Base-by-base conservation (phyloP, 352 stramenopile species). In the Phytophthora meadii region DNA sequence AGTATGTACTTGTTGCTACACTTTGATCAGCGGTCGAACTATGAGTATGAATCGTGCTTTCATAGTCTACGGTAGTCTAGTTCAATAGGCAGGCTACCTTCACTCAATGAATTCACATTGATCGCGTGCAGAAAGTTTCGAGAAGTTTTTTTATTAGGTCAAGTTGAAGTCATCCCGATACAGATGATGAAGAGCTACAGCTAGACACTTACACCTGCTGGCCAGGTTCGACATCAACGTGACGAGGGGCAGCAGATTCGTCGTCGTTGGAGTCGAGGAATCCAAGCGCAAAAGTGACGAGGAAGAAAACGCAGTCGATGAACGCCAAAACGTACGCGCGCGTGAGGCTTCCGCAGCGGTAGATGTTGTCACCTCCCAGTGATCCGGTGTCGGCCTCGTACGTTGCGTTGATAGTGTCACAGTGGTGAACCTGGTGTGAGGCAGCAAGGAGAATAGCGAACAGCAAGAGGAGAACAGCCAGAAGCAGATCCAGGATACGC, bases 311-410 rank as follows among this genome's bases (percentile, higher is more conserved):
- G 37, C 76, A 66, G 37, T 75, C 28, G 51, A 81, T 59, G 50
- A 84, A 84, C 1, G 51, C 56, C 52, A 84, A 59, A 24, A 84
- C 62, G 41, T 76, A 66, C 34, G 61, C 63, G 41, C 67, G 53
- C 28, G 54, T 77, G 69, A 81, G 73, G 25, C 56, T 75, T 28
- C 70, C 76, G 52, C 75, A 84, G 36, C 75, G 75, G 75, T 79
- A 79, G 37, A 84, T 37, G 32, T 65, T 72, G 25, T 46, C 52
- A 24, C 58, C 58, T 7, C 47, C 58, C 14, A 65, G 46, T 6
- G 58, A 64, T 12, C 57, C 58, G 10, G 56, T 72, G 27, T 68
- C 57, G 11, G 51, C 51, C 42, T 67, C 58, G 59, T 79, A 83
- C 42, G 28, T 68, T 17, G 46, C 37, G 46, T 82, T 82, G 56